Percentiles rank a stretch among this genome's conserved stretches.
Conservation (phyloP, 345 rosid genomes). For the Syzygium aqueum region DNA sequence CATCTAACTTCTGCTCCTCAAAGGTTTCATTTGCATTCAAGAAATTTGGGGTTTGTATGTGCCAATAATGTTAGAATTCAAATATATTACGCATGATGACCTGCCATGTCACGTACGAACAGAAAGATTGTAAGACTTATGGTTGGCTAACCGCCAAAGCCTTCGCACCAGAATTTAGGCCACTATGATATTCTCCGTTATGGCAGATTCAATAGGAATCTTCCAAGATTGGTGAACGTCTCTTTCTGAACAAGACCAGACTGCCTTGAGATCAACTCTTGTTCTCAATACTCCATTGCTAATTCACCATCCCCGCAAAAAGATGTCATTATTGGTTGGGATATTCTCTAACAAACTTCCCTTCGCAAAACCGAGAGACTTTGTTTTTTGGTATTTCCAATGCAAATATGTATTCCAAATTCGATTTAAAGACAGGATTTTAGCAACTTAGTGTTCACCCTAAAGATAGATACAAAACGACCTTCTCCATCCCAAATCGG, state of each 20-base stretch:
- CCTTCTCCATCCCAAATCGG: background rate
- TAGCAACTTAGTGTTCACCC: background rate
- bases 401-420: background rate
- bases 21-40: background rate
- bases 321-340: background rate
- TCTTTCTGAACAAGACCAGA: background rate
- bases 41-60: background rate
- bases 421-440: too few relatives aligned
- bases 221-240: background rate
- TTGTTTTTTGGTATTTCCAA: background rate
- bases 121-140: too few relatives aligned
- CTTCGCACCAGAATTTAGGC: background rate
- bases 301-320: background rate
- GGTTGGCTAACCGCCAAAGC: background rate
- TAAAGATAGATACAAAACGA: background rate
- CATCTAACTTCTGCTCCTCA: background rate
- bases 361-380: background rate
- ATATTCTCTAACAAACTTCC: background rate
- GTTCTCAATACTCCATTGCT: background rate
- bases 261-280: background rate
- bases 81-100: too few relatives aligned
- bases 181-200: background rate
- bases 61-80: too few relatives aligned
- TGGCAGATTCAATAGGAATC: background rate
- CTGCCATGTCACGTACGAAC: too few relatives aligned